Evolutionary conservation across 1,284 basidiomycete species (phyloP), one percentile per base, ranked within the genome.

Genomic region (Cryptococcus sp.): DNA sequence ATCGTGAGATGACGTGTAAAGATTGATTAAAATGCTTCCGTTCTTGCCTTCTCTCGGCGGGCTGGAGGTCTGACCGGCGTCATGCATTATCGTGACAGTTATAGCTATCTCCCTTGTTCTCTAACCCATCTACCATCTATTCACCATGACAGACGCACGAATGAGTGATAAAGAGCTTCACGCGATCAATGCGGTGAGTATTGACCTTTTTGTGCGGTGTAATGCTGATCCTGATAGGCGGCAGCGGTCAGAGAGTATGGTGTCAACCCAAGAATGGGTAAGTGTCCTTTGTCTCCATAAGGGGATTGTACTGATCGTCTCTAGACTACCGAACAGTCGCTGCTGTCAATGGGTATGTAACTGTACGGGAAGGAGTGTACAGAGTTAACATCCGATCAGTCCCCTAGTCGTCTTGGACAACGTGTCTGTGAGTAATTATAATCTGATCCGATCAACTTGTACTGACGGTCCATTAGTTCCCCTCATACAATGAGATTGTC

Each of bases 401-500:
- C 91, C 91, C 46, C 83, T 98, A 53, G 96, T 99, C 58, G 87
- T 99, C 14, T 82, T 99, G 62, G 96, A 98, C 80, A 97, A 98
- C 76, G 96, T 98, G 83, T 98, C 98, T 81, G 91, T 89, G 66
- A 55, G 81, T 59, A 30, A 15, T 42, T 38, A 36, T 36, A 46
- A 41, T 45, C 36, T 36, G 23, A 23, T 23, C 23, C 23, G 23
- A 23, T 35, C 35, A 35, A 49, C 10, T 42, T n/a, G 52, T 57
- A 46, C 11, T 31, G 8, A 31, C 11, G 10, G 44, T n/a, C 42
- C 0, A 10, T 30, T 67, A 93, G 89, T 98, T 98, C 78, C 90
- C 95, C 4, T 93, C 93, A n/a, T 99, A 97, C 83, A 98, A 98
- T 77, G 96, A 99, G 81, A 98, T 98, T 68, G 96, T 98, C 36